Percentiles rank a stretch among this genome's conserved stretches.
These are phyloP conservation scores for Geotrichum australiense DNA, from an alignment of 1,139 yeast genomes.

Conservation along the genomic window DNA sequence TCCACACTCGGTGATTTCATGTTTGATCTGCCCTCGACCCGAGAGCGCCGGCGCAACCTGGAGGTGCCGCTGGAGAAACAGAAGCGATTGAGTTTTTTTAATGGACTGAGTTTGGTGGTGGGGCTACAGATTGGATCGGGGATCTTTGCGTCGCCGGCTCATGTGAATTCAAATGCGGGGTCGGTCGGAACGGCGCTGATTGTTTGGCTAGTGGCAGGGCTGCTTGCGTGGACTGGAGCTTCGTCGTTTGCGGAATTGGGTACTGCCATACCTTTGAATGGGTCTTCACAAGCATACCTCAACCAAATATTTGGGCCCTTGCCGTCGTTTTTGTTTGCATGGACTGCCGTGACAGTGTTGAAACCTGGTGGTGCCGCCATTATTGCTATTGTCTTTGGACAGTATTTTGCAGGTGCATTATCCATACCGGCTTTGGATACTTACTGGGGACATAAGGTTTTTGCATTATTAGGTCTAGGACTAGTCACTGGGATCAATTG, in stretches of 20 bases:
- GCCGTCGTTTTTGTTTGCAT: conserved; percentile 37
- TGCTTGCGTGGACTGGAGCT: conserved; percentile 42
- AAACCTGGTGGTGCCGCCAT: conserved; percentile 41
- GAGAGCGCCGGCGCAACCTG: conserved; percentile 23
- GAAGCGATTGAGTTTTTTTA: conserved; percentile 32
- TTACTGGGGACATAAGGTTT: conserved; percentile 30
- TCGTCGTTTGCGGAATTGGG: conserved; percentile 40
- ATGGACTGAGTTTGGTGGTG: conserved; percentile 38
- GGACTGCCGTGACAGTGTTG: conserved; percentile 37
- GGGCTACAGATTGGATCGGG: conserved; percentile 42
- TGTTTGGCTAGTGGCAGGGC: conserved; percentile 38
- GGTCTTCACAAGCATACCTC: conserved; percentile 39
- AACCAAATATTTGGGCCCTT: conserved; percentile 37
- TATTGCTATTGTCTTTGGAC: conserved; percentile 38
- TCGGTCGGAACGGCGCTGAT: conserved; percentile 37
- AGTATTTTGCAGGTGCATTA: conserved; percentile 30
- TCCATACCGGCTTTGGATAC: conserved; percentile 23
- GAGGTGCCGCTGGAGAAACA: conserved; percentile 32
- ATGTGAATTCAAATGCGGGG: conserved; percentile 35
- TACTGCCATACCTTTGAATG: conserved; percentile 37
- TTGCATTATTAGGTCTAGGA: conserved; percentile 32
- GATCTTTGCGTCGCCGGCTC: conserved; percentile 40
- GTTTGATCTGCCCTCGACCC: conserved; percentile 29
- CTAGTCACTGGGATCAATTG: conserved; percentile 31
- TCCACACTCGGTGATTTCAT: conserved; percentile 30